A percentile compares a stretch with the other conserved stretches of the same genome.
Conservation (phyloP, 2,329 filamentous ascomycete species). For the Nigrograna mackinnonii region DNA sequence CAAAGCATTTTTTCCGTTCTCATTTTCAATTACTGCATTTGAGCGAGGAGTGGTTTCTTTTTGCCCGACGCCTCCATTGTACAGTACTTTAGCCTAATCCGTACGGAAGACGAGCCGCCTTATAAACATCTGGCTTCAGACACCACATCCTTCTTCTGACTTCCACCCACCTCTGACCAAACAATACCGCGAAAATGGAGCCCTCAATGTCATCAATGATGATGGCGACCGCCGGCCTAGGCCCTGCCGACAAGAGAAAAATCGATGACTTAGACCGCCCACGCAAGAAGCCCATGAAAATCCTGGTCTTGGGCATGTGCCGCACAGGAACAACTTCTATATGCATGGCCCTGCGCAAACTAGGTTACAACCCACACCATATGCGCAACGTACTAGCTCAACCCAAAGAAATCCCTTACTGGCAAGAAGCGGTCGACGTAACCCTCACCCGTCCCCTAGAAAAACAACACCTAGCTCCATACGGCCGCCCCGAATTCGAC, state of each 20-base stretch:
- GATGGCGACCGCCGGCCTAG: no score
- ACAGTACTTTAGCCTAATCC: no score
- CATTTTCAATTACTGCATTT: no score
- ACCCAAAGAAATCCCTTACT: constrained; percentile 21
- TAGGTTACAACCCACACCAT: constrained; percentile 28
- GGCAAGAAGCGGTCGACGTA: constrained; percentile 32
- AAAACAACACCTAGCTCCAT: constrained; percentile 17
- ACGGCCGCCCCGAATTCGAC: constrained; percentile 48
- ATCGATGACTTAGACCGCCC: constrained; percentile 69
- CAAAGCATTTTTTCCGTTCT: no score
- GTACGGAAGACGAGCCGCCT: no score
- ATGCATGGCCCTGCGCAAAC: constrained; percentile 48
- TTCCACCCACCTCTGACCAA: no score
- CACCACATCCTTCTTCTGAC: no score
- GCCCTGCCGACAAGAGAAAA: constrained; percentile 18
- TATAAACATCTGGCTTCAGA: no score
- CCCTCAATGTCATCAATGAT: background rate
- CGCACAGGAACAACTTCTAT: constrained; percentile 69
- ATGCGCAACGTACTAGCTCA: constrained; percentile 24
- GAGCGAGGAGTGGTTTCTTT: no score
- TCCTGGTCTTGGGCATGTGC: constrained; percentile 70
- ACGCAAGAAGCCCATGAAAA: constrained; percentile 72
- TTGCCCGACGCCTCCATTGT: no score
- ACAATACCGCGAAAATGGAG: no score
- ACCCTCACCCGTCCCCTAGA: constrained; percentile 21